phyloP scores from a whole-genome alignment of 2,329 filamentous ascomycete genomes.

The Aureobasidium uvarum region DNA sequence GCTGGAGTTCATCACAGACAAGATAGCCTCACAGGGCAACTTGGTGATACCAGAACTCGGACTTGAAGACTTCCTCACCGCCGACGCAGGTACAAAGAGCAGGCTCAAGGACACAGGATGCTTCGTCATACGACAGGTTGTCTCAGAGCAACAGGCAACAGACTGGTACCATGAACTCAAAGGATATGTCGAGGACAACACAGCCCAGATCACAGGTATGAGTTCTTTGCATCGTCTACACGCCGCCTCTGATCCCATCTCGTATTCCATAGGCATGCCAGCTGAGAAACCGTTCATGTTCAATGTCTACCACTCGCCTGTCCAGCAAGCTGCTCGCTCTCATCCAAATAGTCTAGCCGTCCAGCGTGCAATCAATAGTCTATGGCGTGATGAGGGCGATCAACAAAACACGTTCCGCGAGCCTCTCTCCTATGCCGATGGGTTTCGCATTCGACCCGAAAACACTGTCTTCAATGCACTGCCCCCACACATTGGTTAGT shows the following conservation, averaged over 20 bases:
- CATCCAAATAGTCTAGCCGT: conserved; percentile 11
- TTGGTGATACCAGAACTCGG: conserved; percentile 7
- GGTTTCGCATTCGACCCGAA: conserved; percentile 8
- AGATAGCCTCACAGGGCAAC: background rate
- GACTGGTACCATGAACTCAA: conserved; percentile 16
- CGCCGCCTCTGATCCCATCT: background rate
- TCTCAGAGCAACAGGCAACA: background rate
- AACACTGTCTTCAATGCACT: conserved; percentile 4
- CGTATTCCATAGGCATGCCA: background rate
- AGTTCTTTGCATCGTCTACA: background rate
- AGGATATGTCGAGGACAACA: conserved; percentile 9
- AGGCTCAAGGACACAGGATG: conserved; percentile 17
- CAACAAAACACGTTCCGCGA: background rate
- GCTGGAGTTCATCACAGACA: conserved; percentile 32
- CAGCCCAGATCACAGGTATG: background rate
- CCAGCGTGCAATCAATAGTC: conserved; percentile 2
- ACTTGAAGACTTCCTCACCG: conserved; percentile 5
- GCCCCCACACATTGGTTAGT: conserved; percentile 5
- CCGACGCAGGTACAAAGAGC: background rate
- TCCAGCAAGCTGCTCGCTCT: conserved; percentile 17
- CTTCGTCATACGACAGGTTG: conserved; percentile 8
- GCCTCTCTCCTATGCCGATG: conserved; percentile 18
- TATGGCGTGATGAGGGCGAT: background rate
- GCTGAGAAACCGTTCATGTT: conserved; percentile 13
- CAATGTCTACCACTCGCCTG: conserved; percentile 8